Evolutionary conservation across 768 basidiomycete species (phyloP), one percentile per base, ranked within the genome.

Genomic region (Russula foetens): DNA sequence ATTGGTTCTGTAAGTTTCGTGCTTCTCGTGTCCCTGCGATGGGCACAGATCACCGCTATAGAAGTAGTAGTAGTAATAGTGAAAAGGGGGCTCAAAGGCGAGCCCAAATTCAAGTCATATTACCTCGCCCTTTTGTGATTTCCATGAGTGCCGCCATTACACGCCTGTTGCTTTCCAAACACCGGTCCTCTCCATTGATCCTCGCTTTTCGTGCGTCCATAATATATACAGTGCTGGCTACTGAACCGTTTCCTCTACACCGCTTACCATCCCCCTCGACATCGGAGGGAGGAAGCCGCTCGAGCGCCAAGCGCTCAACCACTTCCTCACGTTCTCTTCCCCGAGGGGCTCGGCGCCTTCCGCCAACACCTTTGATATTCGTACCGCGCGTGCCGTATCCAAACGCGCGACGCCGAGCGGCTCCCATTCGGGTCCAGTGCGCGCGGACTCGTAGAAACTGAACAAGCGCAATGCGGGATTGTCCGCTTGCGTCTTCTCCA

Each of bases 371-470:
- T 7, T 63, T 23, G 67, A 60, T 4, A 58, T 69, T 15, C 45
- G 48, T 7, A 65, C 48, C 4, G 67, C 60, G n/a, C 60, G 54
- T 24, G 52, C 45, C 6, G 60, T 66, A 19, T 49, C 62, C 29
- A 68, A 63, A 7, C 59, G 63, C 31, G 69, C 67, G 4, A 67
- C 55, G 23, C 69, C 58, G 21, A 68, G 26, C 6, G 69, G 69
- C 57, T 69, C 69, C 65, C 65, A 66, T 31, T 62, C 45, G 45
- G 53, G 59, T 9, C 59, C 65, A 2, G 24, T 47, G 31, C 65
- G 65, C 23, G 55, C 53, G 6, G 63, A 51, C 9, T 64, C 56
- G 63, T 39, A 66, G 44, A 66, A 61, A 23, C 53, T 19, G 39
- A 64, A 56, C 38, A 66, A 21, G 44, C 59, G 56, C 19, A 66